Conservation (phyloP, 1,139 yeast species). For the Eremothecium sinecaudum region DNA sequence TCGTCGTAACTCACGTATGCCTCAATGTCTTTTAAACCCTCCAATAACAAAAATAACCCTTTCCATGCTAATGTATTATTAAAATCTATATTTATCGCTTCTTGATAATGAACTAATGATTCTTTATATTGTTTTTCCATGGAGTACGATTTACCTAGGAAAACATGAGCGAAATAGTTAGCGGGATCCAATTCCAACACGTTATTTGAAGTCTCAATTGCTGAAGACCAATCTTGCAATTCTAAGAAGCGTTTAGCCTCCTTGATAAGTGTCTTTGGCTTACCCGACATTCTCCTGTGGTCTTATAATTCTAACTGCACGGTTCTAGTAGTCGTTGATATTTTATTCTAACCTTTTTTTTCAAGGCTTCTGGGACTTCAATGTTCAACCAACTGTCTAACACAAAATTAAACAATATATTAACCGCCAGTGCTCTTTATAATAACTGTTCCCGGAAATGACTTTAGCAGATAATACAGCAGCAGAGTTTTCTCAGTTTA, state of each 20-base stretch:
- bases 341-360: not conserved
- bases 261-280: conserved; percentile 41
- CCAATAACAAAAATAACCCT: conserved; percentile 48
- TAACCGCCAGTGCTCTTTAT: too few species aligned
- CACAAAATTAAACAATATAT: not conserved
- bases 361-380: not conserved
- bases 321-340: not conserved
- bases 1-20: conserved; percentile 30
- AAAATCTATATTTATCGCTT: conserved; percentile 51
- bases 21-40: conserved; percentile 28
- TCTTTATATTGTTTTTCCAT: conserved; percentile 18
- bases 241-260: conserved; percentile 52
- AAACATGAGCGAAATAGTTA: conserved; percentile 58
- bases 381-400: not conserved
- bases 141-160: conserved; percentile 34
- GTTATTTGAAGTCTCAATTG: conserved; percentile 43
- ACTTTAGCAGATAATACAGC: conserved; percentile 23
- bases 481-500: conserved; percentile 25
- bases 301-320: not conserved
- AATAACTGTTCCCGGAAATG: too few species aligned
- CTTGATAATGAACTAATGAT: conserved; percentile 42
- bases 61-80: conserved; percentile 66
- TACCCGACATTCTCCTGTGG: not conserved
- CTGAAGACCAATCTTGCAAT: conserved; percentile 48
- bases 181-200: conserved; percentile 46